Base-by-base conservation (phyloP, 352 stramenopile genomes). In the Saprolegnia parasitica region DNA sequence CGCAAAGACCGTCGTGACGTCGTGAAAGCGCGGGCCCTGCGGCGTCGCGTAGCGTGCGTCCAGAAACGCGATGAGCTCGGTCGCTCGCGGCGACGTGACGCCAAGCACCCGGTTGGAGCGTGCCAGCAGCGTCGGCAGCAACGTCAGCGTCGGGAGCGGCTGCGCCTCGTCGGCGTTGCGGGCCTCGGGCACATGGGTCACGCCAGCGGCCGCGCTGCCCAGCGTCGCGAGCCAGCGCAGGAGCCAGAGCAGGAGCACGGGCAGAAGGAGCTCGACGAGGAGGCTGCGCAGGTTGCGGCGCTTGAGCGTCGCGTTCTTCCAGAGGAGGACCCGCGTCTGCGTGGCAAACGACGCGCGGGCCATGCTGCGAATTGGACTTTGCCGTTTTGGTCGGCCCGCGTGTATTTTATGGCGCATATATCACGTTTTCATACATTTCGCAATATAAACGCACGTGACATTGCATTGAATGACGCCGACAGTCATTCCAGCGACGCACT, bases 221-320 rank as follows among this genome's bases (percentile, higher is more conserved):
- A 42, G 16, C 11, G 13, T 24, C 13, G 11, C 52, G 24, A 60
- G 52, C 52, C 52, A 60, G 35, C 35, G 13, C 11, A 60, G 9
- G 24, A 60, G 20, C 11, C 11, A 24, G 20, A 60, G 52, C 11
- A 60, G 11, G 24, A 60, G 35, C 13, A 60, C 16, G 11, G 52
- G 24, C 52, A 60, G 13, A 4, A 18, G 11, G 35, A 60, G 13
- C 16, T 60, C 52, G 16, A 24, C n/a, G 35, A 60, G 13, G 3
- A 60, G 52, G 11, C 13, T 9, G 24, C 52, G 52, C 3, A 35
- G 13, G 52, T 60, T 40, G 3, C 52, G 24, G 11, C 52, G 24
- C 52, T 60, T 60, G 24, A 60, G 35, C 52, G 52, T 60, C 16
- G 52, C 52, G 52, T 60, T 60, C 52, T 60, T 60, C 52, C 52